Evolutionary conservation across 768 basidiomycete species (phyloP), one percentile per base, ranked within the genome.

Genomic region (Lyophyllum atratum): DNA sequence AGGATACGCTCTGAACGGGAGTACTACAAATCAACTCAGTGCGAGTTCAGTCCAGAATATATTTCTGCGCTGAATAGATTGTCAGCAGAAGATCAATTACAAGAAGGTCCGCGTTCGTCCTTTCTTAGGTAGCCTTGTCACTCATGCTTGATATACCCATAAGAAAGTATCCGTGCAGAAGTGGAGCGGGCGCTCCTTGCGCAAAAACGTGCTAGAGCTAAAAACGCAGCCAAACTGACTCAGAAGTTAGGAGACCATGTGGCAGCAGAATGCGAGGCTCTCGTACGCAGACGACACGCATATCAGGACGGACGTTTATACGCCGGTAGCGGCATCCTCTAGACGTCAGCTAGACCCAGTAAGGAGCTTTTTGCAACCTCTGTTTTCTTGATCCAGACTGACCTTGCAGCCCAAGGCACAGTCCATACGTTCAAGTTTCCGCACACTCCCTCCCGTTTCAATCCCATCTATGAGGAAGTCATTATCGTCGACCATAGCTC

Each of bases 131-230:
- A 1, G 24, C 15, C 11, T 15, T 17, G 19, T 29, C 21, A 33
- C 17, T 24, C 19, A 31, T 17, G 21, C 6, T 29, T 22, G 24
- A 40, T 9, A 49, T 31, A 21, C 28, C 12, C 31, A 57, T 52
- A 59, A 29, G 52, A 53, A 46, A 33, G 47, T 25, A 59, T 62
- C 25, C 48, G 34, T 22, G 48, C 48, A 15, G 61, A 62, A 51
- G 51, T 62, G 3, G 19, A 59, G 8, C 54, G 39, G 33, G 55
- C 55, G 11, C 47, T 59, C 12, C 31, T 26, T 3, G 40, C 53
- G 6, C 55, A 59, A 54, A 54, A 47, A 28, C 52, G 52, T 10
- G 49, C 52, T 4, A 53, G 49, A 17, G 52, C 51, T 9, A 47
- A 51, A 25, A 62, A 59, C 22, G 37, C 55, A 3, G 47, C 39